Percentiles rank a stretch among this genome's conserved stretches.
Conservation (phyloP, 1,284 basidiomycete species). For the Thelephora terrestris region DNA sequence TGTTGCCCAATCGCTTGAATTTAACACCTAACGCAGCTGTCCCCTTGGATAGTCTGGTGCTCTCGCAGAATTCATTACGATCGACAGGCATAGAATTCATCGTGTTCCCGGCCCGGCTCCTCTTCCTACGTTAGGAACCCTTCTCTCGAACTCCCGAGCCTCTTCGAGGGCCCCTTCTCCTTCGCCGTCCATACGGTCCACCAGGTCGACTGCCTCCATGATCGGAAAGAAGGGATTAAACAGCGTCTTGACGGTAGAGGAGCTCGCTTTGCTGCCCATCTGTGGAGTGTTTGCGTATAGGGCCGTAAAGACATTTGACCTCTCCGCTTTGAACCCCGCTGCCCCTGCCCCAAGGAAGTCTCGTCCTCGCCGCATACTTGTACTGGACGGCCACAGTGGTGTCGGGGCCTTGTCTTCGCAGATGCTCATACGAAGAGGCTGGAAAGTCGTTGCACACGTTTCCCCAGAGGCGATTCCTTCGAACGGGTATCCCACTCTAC, state of each 20-base stretch:
- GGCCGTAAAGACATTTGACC: constrained; percentile 50
- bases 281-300: constrained; percentile 71
- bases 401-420: constrained; percentile 67
- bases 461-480: constrained; percentile 12
- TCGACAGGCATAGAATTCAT: constrained; percentile 69
- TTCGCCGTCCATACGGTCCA: neutral
- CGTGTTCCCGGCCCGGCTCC: constrained; percentile 49
- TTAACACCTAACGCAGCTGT: constrained; percentile 2
- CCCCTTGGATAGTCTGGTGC: constrained; percentile 53
- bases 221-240: constrained; percentile 7
- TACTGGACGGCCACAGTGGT: constrained; percentile 71
- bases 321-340: constrained; percentile 14
- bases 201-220: constrained; percentile 4
- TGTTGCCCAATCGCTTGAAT: neutral
- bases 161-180: neutral
- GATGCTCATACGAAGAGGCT: constrained; percentile 53
- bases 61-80: constrained; percentile 72
- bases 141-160: no score
- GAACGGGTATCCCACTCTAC: neutral
- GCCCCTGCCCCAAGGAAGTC: constrained; percentile 9
- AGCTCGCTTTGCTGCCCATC: constrained; percentile 70
- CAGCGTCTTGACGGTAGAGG: constrained; percentile 46
- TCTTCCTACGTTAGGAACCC: no score
- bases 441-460: constrained; percentile 62
- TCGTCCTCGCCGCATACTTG: constrained; percentile 34